Evolutionary conservation across 352 stramenopile species (phyloP), one percentile per base, ranked within the genome.

Genomic region (Pythium diclinum): DNA sequence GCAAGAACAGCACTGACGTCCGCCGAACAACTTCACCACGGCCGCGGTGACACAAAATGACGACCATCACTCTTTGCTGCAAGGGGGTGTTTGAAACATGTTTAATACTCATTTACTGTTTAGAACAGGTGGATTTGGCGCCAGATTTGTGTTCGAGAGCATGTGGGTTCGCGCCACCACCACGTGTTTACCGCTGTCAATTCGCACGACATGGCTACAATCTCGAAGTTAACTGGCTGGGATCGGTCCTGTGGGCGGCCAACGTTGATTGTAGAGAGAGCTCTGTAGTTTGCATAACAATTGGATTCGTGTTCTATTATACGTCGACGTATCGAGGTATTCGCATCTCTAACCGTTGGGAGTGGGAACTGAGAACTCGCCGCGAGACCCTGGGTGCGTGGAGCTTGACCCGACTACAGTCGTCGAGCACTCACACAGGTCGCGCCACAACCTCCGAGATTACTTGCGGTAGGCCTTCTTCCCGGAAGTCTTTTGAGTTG

Each of bases 1-100:
- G 53, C 49, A 46, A 68, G 56, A 69, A 69, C 47, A 38, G 55
- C 63, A 69, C 52, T 64, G 63, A 61, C 56, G 36, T 25, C 30
- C 4, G 32, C 11, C 16, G 30, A 59, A 59, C n/a, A 28, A 28
- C 34, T 47, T 19, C 23, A 40, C 11, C 25, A 28, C 25, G 4
- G 25, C 25, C 25, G 6, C 10, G 2, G 33, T 38, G 33, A 56
- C 36, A 6, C 23, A 17, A 56, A 19, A 13, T 30, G 46, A 17
- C 13, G 56, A 69, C 63, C 63, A 64, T 69, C 63, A 69, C 63
- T 69, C 63, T 62, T 9, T 36, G 25, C 0, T 19, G 16, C 17
- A 44, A 52, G 30, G 2, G 16, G 13, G 19, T 56, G 49, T 55
- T 49, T 49, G 17, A 48, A 48, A 62, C 53, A 47, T 42, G 53